Evolutionary conservation across 2,329 filamentous ascomycete genomes (phyloP), one percentile per base, ranked within the genome.

Genomic region (Xylariomycetidae sp.): DNA sequence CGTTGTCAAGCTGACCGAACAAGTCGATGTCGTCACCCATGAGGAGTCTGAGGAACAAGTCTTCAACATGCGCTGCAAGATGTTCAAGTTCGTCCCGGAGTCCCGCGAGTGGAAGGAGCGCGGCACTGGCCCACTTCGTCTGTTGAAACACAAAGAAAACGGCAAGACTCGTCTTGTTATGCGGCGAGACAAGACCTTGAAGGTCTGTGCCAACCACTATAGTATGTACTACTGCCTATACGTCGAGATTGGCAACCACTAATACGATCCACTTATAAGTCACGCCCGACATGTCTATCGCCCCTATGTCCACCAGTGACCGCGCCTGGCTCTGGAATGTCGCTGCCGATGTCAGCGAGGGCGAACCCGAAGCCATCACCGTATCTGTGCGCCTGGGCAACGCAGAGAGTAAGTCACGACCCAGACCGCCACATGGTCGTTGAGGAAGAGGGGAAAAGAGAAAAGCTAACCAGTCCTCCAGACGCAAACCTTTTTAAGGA

Each of bases 131-230:
- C 90, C 97, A 56, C 89, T 97, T 46, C 81, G 90, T 58, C 77
- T 98, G 65, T 75, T 98, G 61, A 97, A 96, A 82, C 92, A 98
- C 77, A 92, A 88, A 78, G 89, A 96, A 74, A 96, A 95, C 64
- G 81, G 85, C 68, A 97, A 97, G 83, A 95, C 89, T 39, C 82
- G 92, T 54, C 74, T 98, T 55, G 92, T 98, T 53, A 98, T 98
- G 92, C 85, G 92, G 64, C 80, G 92, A 62, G 92, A 98, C 75
- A 97, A 97, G 87, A 98, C 92, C 42, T 81, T 97, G 71, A 98
- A 98, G 79, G 92, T 98, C 68, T 98, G 92, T 82, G 92, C 92
- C 61, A 98, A 98, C 76, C 92, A 98, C 77, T 98, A 98, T 70
- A 83, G 89, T 95, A 82, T 57, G 85, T 23, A 23, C 20, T 23